Base-by-base conservation (phyloP, 2,329 filamentous ascomycete species). In the Calcarisporium arbuscula region DNA sequence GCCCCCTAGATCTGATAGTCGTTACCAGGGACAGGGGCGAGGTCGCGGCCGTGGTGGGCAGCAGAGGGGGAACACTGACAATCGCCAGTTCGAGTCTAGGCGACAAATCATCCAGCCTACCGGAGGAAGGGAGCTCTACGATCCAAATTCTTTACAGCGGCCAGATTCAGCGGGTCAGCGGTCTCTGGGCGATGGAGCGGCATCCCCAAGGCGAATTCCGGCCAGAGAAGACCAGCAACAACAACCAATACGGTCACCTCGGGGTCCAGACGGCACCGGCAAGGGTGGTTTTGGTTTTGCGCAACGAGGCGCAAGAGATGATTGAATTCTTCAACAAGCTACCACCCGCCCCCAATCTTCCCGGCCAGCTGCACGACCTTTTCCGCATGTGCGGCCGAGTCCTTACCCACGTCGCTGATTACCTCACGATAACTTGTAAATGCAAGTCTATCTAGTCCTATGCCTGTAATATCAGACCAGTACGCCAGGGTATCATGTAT, bases 311-410 rank as follows among this genome's bases (percentile, higher is more conserved):
- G 71, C 43, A 42, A 54, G 50, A 38, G 52, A 49, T 35, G 53
- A 52, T 50, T 62, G 58, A 41, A 54, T 52, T 48, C 12, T 52
- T 45, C 41, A 44, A 36, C 39, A 40, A 35, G 40, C 57, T 71
- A 96, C 92, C 92, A 98, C 17, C 92, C 92, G 34, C 92, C 92
- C 34, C 89, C 92, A 49, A 89, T 85, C 60, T 88, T 92, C 36
- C 87, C 82, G 30, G 90, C 90, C 52, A 98, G 70, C 53, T 92
- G 87, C 39, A 88, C 83, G 26, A 95, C 89, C 40, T 81, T 77
- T 53, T 94, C 84, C 28, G 85, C 82, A 54, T 88, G 83, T 40
- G 70, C 67, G 58, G 68, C 52, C 56, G 73, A 65, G 44, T 75
- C 71, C 64, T 92, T 94, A 32, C 92, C 92, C 28, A 98, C 87